phyloP scores from a whole-genome alignment of 2,329 filamentous ascomycete genomes.

The Exophiala alcalophila region DNA sequence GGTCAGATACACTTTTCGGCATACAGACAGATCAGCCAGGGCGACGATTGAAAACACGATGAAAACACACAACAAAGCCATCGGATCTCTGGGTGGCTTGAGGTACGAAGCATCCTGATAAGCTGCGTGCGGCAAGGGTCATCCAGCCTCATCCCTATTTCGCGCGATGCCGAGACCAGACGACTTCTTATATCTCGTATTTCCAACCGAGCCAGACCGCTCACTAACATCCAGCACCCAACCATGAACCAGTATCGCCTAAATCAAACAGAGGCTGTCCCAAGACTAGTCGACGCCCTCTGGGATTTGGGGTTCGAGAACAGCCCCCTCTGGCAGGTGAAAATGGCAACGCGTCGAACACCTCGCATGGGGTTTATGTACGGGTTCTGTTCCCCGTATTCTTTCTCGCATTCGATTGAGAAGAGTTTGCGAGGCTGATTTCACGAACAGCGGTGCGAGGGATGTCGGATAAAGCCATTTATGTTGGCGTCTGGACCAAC shows the following conservation, averaged over 20 bases:
- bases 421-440: neutral
- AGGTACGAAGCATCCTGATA: too few species aligned
- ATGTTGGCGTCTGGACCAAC: constrained; percentile 6
- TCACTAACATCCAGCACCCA: neutral
- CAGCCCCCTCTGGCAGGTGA: constrained; percentile 2
- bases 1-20: too few species aligned
- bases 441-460: neutral
- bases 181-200: constrained; percentile 1
- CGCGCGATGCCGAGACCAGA: neutral
- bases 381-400: neutral
- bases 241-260: neutral
- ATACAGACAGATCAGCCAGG: too few species aligned
- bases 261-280: neutral
- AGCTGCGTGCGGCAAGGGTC: too few species aligned
- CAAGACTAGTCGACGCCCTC: neutral
- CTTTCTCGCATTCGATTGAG: neutral
- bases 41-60: too few species aligned
- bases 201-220: neutral
- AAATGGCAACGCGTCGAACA: neutral
- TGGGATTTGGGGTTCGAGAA: neutral
- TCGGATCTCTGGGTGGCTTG: too few species aligned
- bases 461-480: constrained; percentile 7
- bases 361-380: neutral
- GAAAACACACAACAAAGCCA: too few species aligned
- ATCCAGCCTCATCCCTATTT: too few species aligned